These are phyloP conservation scores for Trichoderma afroharzianum DNA, from an alignment of 2,329 filamentous ascomycete genomes.

Conservation along the genomic window DNA sequence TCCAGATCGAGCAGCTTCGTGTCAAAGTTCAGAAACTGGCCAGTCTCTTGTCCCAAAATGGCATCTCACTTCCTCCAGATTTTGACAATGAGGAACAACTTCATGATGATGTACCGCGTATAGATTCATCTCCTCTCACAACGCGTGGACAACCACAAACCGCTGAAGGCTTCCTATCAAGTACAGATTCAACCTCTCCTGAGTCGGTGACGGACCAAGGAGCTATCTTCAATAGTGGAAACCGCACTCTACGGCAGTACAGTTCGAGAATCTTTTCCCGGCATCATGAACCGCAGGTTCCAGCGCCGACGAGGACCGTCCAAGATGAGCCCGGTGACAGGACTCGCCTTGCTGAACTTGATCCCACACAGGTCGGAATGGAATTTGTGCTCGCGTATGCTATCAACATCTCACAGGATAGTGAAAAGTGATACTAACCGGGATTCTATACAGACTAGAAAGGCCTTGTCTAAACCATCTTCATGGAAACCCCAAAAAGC, in stretches of 20 bases:
- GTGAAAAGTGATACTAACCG: not conserved
- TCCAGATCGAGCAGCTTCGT: constrained; percentile 21
- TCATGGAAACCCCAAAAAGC: constrained; percentile 25
- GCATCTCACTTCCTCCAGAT: constrained; percentile 9
- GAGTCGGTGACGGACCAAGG: not conserved
- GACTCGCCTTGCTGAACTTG: constrained; percentile 24
- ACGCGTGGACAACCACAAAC: not conserved
- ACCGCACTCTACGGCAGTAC: not conserved
- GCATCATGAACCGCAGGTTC: not conserved
- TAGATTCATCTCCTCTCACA: not conserved
- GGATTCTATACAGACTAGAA: constrained; percentile 25
- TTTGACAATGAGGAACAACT: not conserved
- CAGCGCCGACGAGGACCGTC: not conserved
- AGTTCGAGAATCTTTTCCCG: not conserved
- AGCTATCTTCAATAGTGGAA: not conserved
- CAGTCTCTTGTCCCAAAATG: constrained; percentile 19
- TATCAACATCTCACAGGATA: not conserved
- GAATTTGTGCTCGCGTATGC: constrained; percentile 34
- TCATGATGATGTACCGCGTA: not conserved
- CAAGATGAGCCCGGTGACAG: not conserved
- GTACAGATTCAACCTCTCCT: not conserved
- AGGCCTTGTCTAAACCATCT: constrained; percentile 28
- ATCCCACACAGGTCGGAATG: constrained; percentile 27
- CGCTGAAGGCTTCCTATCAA: not conserved
- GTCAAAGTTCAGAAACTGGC: constrained; percentile 20